Conservation (phyloP, 2,329 filamentous ascomycete genomes). For the Microthyrium microscopicum region DNA sequence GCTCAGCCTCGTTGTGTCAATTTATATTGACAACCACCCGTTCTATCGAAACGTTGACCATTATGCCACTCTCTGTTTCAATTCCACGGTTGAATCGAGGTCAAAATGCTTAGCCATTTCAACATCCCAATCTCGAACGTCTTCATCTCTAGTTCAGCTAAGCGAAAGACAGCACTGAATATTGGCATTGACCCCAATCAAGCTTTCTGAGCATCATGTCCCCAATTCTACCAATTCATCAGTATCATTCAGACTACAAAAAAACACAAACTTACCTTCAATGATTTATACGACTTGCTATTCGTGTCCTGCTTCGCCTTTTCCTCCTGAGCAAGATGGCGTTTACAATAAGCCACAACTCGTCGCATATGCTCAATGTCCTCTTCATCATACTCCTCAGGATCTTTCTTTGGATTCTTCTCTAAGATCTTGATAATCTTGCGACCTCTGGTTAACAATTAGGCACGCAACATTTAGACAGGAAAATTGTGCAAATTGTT, state of each 20-base stretch:
- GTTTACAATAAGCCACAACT: constrained; percentile 49
- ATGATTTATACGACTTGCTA: constrained; percentile 38
- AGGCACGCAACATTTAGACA: neutral
- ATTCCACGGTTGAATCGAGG: no score
- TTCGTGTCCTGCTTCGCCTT: constrained; percentile 38
- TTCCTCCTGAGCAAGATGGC: constrained; percentile 48
- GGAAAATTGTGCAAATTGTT: neutral
- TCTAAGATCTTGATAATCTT: constrained; percentile 47
- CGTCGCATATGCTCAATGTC: constrained; percentile 44
- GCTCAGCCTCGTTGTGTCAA: no score
- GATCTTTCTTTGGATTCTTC: constrained; percentile 41
- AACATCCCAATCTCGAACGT: no score
- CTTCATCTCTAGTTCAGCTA: no score
- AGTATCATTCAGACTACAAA: neutral
- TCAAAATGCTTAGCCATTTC: no score
- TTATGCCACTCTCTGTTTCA: no score
- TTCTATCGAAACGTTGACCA: no score
- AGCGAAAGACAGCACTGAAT: no score
- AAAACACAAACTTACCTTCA: constrained; percentile 28
- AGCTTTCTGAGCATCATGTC: constrained; percentile 20
- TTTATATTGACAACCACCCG: no score
- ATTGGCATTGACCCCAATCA: no score
- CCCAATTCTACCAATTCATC: constrained; percentile 17
- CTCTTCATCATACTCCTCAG: constrained; percentile 38
- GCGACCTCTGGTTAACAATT: constrained; percentile 30